Evolutionary conservation across 2,329 filamentous ascomycete genomes (phyloP), one percentile per base, ranked within the genome.

Genomic region (Alternaria gansuensis): DNA sequence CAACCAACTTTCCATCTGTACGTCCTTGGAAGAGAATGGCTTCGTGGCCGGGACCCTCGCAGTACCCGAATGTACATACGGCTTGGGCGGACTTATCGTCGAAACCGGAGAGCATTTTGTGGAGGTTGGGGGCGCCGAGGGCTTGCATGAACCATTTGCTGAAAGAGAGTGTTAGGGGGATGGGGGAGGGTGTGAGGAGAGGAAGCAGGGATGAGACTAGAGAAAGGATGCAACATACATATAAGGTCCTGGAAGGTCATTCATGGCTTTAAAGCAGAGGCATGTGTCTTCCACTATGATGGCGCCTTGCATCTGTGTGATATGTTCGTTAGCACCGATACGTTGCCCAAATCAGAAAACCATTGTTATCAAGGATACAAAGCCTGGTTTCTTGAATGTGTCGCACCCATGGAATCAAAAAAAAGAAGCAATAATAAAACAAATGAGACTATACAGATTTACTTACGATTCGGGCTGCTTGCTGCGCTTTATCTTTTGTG

Each of bases 281-380:
- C 93, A 93, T 14, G 95, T 99, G 78, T 99, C 95, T 80, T 99
- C 95, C 10, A 97, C 94, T 37, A 99, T 83, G 8, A 97, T 95
- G 3, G 96, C 93, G 0, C 93, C 93, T 71, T 90, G 83, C 46
- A 95, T 80, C 92, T 96, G 11, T 5, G 2, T 3, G 24, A 6
- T 9, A 9, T 8, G 7, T 44, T 44, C 41, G 53, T 55, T 17
- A 8, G 11, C 21, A 17, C 17, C 17, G 17, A 17, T 17, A 17
- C 17, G 17, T 17, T 17, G 1, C 17, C 17, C 17, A 17, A 17
- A 17, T 17, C 17, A 17, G 17, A 17, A 17, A 17, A 17, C 17
- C 17, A 1, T 17, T 17, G 17, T 17, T 17, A 17, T 17, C 17
- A 17, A 17, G 17, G 17, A 17, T 17, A 17, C 2, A 17, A 17